phyloP scores from a whole-genome alignment of 2,329 filamentous ascomycete species.

The Colletotrichum lini region DNA sequence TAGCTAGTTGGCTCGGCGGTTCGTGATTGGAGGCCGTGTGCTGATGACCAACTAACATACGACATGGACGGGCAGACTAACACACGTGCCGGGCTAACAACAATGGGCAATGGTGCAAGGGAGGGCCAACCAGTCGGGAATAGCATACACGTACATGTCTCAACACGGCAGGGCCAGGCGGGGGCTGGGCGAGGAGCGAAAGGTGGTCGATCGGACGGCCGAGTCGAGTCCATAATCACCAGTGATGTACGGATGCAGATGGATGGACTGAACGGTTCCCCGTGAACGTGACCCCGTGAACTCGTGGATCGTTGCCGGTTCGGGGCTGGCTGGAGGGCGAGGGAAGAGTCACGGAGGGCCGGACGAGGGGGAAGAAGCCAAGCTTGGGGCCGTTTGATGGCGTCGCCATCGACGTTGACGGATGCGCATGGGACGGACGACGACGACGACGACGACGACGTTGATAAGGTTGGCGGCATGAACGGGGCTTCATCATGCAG shows the following conservation, averaged over 20 bases:
- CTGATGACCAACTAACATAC: no score
- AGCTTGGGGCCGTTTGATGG: conserved; percentile 9
- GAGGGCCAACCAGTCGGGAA: conserved; percentile 9
- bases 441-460: background rate
- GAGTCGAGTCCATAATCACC: background rate
- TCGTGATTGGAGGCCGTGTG: conserved; percentile 15
- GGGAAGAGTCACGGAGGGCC: conserved; percentile 12
- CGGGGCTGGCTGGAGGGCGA: background rate
- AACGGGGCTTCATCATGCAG: conserved; percentile 2
- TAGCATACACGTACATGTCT: conserved; percentile 9
- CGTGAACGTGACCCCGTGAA: conserved; percentile 34
- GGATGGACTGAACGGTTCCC: no score
- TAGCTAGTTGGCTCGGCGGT: no score
- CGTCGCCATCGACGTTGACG: no score
- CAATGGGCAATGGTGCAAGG: background rate
- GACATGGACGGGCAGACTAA: no score
- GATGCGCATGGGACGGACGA: background rate
- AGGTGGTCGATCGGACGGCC: background rate
- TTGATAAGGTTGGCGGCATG: conserved; percentile 13
- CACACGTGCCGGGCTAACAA: no score
- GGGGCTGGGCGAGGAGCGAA: background rate
- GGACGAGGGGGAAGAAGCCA: background rate
- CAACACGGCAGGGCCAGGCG: conserved; percentile 38
- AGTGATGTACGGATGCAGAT: background rate
- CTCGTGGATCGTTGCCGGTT: conserved; percentile 36